These are phyloP conservation scores for Acanthamoeba triangularis DNA, from an alignment of 208 protist species.

Conservation along the genomic window DNA sequence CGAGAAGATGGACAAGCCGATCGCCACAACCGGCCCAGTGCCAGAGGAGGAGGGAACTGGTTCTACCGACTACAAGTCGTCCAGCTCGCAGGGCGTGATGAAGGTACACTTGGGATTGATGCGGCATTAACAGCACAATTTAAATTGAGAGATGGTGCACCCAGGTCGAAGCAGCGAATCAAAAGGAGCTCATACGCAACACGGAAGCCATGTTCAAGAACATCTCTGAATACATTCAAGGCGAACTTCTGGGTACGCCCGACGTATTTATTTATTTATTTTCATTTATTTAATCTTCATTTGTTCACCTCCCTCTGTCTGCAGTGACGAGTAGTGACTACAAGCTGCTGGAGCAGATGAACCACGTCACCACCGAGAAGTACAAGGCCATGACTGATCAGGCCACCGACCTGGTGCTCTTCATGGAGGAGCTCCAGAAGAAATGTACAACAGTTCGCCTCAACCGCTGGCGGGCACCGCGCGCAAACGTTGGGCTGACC, in stretches of 20 bases:
- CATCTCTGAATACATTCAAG: slow-evolving; percentile 65
- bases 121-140: not conserved
- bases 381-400: slow-evolving; percentile 73
- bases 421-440: slow-evolving; percentile 75
- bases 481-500: not conserved
- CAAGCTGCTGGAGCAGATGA: slow-evolving; percentile 75
- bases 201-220: slow-evolving; percentile 55
- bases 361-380: slow-evolving; percentile 62
- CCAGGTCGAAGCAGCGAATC: slow-evolving; percentile 39
- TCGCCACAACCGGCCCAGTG: not conserved
- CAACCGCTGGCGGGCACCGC: no score
- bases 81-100: slow-evolving; percentile 33
- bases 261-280: not conserved
- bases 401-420: slow-evolving; percentile 62
- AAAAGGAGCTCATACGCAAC: slow-evolving; percentile 30
- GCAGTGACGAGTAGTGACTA: slow-evolving; percentile 70
- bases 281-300: no score
- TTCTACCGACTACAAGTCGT: not conserved
- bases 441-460: slow-evolving; percentile 40
- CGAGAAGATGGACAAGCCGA: slow-evolving; percentile 26
- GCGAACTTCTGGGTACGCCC: not conserved
- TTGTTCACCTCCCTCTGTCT: not conserved
- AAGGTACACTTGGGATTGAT: not conserved
- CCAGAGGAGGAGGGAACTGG: not conserved
- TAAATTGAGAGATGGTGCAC: not conserved